A percentile compares a stretch with the other conserved stretches of the same genome.
Evolutionary conservation across 371 early-diverging fungal species (phyloP).

Genomic region (Apophysomyces ossiformis): DNA sequence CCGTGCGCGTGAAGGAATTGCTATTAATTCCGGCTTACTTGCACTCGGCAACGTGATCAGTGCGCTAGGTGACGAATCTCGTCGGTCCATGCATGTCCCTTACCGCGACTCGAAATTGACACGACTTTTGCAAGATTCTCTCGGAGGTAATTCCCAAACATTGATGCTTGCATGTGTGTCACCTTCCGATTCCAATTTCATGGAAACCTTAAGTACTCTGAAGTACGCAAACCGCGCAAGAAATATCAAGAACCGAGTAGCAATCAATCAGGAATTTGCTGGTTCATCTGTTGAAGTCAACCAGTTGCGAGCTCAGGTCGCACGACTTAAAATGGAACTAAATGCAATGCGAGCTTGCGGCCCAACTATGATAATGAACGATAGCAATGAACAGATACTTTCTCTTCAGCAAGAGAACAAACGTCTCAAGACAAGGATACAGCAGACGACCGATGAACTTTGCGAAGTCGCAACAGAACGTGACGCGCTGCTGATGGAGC

Average conservation of each 20-base stretch:
- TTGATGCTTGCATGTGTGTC: constrained; percentile 93
- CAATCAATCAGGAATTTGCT: constrained; percentile 46
- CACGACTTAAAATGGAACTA: constrained; percentile 66
- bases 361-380: neutral
- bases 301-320: constrained; percentile 68
- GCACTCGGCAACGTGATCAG: constrained; percentile 99
- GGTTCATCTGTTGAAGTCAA: constrained; percentile 66
- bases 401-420: constrained; percentile 52
- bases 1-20: constrained; percentile 96
- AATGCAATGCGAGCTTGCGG: constrained; percentile 39
- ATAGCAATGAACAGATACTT: constrained; percentile 36
- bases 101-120: constrained; percentile 98
- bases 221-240: constrained; percentile 89
- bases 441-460: constrained; percentile 50
- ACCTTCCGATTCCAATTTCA: constrained; percentile 76
- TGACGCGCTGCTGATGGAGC: constrained; percentile 58
- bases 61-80: constrained; percentile 88
- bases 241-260: constrained; percentile 82
- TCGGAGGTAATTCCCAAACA: constrained; percentile 89
- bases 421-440: constrained; percentile 52
- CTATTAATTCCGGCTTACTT: constrained; percentile 96
- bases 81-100: constrained; percentile 78
- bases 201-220: constrained; percentile 91
- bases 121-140: constrained; percentile 87
- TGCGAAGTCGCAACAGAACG: constrained; percentile 56